Evolutionary conservation across 2,329 filamentous ascomycete species (phyloP).

Genomic region (Amphichorda felina): DNA sequence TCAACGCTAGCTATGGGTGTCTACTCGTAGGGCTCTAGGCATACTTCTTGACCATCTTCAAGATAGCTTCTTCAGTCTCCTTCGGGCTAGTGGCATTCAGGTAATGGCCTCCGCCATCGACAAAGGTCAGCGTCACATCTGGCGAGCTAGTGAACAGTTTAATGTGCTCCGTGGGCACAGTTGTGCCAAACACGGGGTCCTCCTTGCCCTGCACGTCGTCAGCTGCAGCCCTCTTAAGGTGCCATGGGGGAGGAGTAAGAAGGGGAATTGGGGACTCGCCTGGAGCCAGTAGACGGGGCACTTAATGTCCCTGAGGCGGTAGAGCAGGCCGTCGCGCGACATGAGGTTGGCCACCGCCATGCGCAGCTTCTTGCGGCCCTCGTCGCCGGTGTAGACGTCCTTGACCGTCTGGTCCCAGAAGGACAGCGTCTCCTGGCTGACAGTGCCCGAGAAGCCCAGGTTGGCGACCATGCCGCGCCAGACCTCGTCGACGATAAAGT

Average conservation of each 20-base stretch:
- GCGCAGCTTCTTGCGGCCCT: constrained; percentile 33
- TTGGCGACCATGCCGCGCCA: constrained; percentile 32
- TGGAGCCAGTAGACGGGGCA: constrained; percentile 43
- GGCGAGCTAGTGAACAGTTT: constrained; percentile 33
- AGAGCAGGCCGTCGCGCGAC: constrained; percentile 33
- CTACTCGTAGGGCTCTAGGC: too few species aligned
- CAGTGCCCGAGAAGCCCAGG: constrained; percentile 31
- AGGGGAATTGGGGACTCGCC: constrained; percentile 7
- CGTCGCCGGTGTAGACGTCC: constrained; percentile 33
- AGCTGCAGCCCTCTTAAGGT: constrained; percentile 2
- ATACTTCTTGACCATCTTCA: constrained; percentile 27
- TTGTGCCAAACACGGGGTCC: constrained; percentile 60
- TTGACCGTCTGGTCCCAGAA: constrained; percentile 35
- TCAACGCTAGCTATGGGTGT: too few species aligned
- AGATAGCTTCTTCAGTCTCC: constrained; percentile 30
- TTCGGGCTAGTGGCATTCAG: constrained; percentile 34
- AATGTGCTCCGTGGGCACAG: constrained; percentile 32
- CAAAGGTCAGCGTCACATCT: constrained; percentile 27
- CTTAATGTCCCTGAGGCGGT: constrained; percentile 31
- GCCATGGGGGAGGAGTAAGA: not conserved
- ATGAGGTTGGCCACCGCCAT: constrained; percentile 31
- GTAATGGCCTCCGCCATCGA: constrained; percentile 35
- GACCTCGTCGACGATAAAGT: constrained; percentile 33
- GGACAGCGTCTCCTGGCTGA: constrained; percentile 18
- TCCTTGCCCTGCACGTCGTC: constrained; percentile 58